Evolutionary conservation across 352 stramenopile species (phyloP).

Genomic region (Phytophthora rubi): DNA sequence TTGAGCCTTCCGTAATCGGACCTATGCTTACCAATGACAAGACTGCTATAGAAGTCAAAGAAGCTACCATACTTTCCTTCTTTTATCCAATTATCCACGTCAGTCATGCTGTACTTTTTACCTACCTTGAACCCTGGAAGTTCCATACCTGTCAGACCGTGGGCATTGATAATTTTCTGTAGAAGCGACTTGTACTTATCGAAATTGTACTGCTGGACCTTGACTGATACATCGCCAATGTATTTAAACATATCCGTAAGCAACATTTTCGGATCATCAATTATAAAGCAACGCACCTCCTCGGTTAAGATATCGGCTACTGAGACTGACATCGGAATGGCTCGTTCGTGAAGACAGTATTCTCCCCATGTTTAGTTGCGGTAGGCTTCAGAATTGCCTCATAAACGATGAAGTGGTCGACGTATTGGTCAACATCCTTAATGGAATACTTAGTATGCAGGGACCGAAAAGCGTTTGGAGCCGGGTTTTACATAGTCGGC

Average conservation of each 20-base stretch:
- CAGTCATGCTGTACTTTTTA: constrained; percentile 5
- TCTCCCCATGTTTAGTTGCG: neutral
- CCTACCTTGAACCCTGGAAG: constrained; percentile 3
- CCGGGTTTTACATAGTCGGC: no score
- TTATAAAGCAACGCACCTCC: constrained; percentile 7
- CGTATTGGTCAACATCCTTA: constrained; percentile 7
- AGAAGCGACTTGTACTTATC: constrained; percentile 4
- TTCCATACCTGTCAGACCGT: constrained; percentile 12
- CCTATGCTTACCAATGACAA: no score
- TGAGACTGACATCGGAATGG: neutral
- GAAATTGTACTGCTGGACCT: constrained; percentile 9
- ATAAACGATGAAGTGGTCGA: constrained; percentile 21
- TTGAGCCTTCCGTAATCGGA: no score
- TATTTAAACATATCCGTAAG: constrained; percentile 9
- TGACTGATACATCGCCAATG: neutral
- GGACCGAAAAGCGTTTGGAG: constrained; percentile 10
- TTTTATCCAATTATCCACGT: no score
- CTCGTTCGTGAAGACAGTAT: constrained; percentile 4
- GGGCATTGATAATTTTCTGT: constrained; percentile 5
- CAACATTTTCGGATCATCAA: constrained; percentile 2
- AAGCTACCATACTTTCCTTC: no score
- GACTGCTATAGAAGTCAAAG: no score
- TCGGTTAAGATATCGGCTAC: constrained; percentile 9
- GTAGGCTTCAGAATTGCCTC: constrained; percentile 7
- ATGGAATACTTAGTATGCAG: constrained; percentile 24